Percentiles rank a stretch among this genome's conserved stretches.
phyloP scores from a whole-genome alignment of 2,329 filamentous ascomycete species.

The Pseudogymnoascus sp. region DNA sequence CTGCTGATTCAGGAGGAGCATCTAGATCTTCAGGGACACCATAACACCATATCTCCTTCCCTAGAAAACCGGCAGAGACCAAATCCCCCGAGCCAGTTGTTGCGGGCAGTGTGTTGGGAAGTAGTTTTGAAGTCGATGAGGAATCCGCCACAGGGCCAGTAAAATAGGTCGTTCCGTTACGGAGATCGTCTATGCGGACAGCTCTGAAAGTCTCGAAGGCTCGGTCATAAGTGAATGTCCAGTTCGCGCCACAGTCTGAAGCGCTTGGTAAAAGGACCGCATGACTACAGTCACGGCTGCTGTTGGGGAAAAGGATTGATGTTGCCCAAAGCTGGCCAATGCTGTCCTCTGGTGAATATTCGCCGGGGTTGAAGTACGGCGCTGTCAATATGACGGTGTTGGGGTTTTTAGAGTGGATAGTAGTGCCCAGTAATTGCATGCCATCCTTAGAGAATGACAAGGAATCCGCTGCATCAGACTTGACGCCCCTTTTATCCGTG shows the following conservation, averaged over 20 bases:
- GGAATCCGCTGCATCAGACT: slow-evolving; percentile 68
- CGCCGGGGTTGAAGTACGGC: slow-evolving; percentile 69
- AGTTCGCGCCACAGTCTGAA: slow-evolving; percentile 55
- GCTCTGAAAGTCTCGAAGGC: slow-evolving; percentile 72
- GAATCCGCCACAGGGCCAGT: slow-evolving; percentile 57
- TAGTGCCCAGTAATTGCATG: slow-evolving; percentile 71
- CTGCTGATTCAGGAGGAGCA: slow-evolving; percentile 41
- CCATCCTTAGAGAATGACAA: slow-evolving; percentile 72
- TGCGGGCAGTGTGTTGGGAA: slow-evolving; percentile 63
- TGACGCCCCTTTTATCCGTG: slow-evolving; percentile 67
- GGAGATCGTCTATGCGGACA: slow-evolving; percentile 65
- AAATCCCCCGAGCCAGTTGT: slow-evolving; percentile 64
- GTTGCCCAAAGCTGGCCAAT: slow-evolving; percentile 76
- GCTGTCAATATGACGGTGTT: slow-evolving; percentile 72
- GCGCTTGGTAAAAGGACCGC: slow-evolving; percentile 52
- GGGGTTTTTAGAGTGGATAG: slow-evolving; percentile 54
- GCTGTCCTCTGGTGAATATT: slow-evolving; percentile 56
- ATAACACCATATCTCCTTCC: slow-evolving; percentile 70
- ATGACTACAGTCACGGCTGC: slow-evolving; percentile 71
- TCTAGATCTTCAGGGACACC: slow-evolving; percentile 69
- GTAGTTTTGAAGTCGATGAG: slow-evolving; percentile 47
- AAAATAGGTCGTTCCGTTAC: slow-evolving; percentile 73
- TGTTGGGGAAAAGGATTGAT: slow-evolving; percentile 76
- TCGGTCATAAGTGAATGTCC: slow-evolving; percentile 72
- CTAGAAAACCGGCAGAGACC: slow-evolving; percentile 65